Evolutionary conservation across 129 eudicot genomes (phyloP).

Genomic region (Artemisia annua): DNA sequence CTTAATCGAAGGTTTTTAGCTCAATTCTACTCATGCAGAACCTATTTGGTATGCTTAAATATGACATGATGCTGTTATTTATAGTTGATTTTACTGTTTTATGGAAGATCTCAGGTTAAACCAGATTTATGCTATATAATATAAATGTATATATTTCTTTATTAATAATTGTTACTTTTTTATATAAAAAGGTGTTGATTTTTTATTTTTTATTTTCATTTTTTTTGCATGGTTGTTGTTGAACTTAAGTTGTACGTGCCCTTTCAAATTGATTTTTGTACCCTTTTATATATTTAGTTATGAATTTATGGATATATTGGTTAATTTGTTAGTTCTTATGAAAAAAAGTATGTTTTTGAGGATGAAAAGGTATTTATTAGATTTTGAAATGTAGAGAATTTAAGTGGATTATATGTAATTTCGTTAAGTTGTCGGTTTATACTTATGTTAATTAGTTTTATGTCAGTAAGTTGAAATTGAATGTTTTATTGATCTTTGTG

Average conservation of each 20-base stretch:
- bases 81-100: slow-evolving; percentile 1
- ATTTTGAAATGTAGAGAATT: too few species aligned
- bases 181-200: too few species aligned
- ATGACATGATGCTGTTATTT: background rate
- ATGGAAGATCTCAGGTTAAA: slow-evolving; percentile 14
- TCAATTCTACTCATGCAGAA: slow-evolving; percentile 60
- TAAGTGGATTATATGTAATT: too few species aligned
- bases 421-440: too few species aligned
- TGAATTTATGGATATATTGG: background rate
- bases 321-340: too few species aligned
- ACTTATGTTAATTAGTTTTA: background rate
- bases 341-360: background rate
- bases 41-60: slow-evolving; percentile 37
- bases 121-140: background rate
- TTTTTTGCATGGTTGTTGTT: too few species aligned
- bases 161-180: background rate
- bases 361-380: too few species aligned
- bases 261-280: too few species aligned
- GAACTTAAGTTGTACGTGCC: too few species aligned
- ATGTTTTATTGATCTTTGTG: slow-evolving; percentile 18
- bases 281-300: background rate
- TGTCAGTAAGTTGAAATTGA: slow-evolving; percentile 20
- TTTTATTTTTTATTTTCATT: too few species aligned
- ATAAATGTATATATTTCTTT: too few species aligned
- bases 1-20: slow-evolving; percentile 59